Conservation (phyloP, 2,329 filamentous ascomycete genomes). For the Ceratocystis cubensis region DNA sequence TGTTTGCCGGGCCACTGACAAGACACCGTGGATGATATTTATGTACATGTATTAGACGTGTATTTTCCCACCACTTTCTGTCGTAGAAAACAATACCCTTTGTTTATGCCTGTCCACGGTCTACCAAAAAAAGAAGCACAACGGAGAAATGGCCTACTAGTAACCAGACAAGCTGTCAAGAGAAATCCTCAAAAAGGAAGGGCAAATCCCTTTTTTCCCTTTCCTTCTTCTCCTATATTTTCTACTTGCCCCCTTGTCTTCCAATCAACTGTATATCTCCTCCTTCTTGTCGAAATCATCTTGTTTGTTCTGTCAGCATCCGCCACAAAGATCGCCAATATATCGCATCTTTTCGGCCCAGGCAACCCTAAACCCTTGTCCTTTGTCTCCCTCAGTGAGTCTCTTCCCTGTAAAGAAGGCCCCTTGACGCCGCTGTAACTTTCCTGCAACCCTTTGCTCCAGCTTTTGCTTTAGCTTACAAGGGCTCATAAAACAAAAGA, state of each 20-base stretch:
- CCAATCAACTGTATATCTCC: no score
- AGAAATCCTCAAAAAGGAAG: no score
- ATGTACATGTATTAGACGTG: background rate
- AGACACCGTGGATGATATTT: background rate
- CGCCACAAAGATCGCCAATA: background rate
- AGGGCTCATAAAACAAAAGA: background rate
- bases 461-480: background rate
- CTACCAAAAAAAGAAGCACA: slow-evolving; percentile 1
- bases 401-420: background rate
- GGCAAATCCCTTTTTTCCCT: no score
- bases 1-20: background rate
- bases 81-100: slow-evolving; percentile 2
- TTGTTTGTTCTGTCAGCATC: background rate
- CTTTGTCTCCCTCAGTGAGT: background rate
- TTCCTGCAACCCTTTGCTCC: background rate
- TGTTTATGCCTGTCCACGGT: background rate
- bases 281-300: background rate
- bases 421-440: background rate
- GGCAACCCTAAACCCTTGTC: background rate
- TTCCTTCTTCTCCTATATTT: no score
- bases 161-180: no score
- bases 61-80: background rate
- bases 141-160: no score
- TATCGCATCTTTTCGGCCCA: background rate
- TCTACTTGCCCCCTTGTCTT: no score